Base-by-base conservation (phyloP, 352 stramenopile species). In the Phytophthora sp. region DNA sequence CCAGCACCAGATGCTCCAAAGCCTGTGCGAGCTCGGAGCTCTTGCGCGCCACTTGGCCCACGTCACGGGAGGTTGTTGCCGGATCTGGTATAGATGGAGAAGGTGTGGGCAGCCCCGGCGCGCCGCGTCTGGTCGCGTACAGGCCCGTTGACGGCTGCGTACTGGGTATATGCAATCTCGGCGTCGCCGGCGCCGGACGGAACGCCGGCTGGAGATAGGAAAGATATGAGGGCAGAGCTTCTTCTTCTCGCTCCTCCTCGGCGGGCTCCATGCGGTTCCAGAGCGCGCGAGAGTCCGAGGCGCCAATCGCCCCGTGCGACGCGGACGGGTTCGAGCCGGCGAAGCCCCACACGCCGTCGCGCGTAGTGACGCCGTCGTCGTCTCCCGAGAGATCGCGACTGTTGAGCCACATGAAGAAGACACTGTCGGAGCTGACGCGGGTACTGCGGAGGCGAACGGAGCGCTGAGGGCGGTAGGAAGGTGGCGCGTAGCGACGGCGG, bases 221-320 rank as follows among this genome's bases (percentile, higher is more conserved):
- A 24, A 91, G 58, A 45, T 91, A 91, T 27, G 83, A 86, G 1
- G 83, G 83, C 20, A 91, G 60, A 18, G 83, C 83, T 56, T 91
- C 83, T 57, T 91, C 83, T 45, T 90, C 80, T 30, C 80, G 74
- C 54, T 91, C 83, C 53, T 91, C 83, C 58, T 91, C 83, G 29
- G 82, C 79, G 0, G 77, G 74, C 42, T 76, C 82, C 76, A 84
- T 78, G 55, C 82, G 78, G 60, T 78, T 86, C 82, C 82, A 90
- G n/a, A 88, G 73, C 31, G 81, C 65, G 16, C 74, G 68, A 23
- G 78, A 73, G 59, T 35, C 62, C n/a, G 72, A 73, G 20, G 63
- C 77, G 38, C 78, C 78, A 24, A 87, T 84, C 15, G 73, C 55
- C 15, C 76, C 76, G 47, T 83, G 78, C 7, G 59, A 67, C 23